Percentiles rank a stretch among this genome's conserved stretches.
Conservation (phyloP, 2,329 filamentous ascomycete genomes). For the Hirsutella thompsonii region DNA sequence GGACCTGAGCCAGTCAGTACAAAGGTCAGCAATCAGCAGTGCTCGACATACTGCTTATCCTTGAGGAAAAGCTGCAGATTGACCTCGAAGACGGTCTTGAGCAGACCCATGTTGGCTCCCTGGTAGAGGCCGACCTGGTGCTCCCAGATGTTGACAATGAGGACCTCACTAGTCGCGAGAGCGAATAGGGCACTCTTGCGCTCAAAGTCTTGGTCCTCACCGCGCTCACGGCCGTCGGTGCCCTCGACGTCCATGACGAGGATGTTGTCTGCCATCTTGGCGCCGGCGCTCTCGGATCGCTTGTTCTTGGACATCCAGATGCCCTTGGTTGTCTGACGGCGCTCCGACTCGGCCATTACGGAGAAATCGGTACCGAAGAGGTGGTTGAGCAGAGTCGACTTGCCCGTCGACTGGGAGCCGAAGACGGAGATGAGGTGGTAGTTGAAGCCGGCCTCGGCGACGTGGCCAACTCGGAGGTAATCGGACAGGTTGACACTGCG, state of each 20-base stretch:
- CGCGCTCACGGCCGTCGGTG: constrained; percentile 88
- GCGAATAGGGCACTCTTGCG: constrained; percentile 96
- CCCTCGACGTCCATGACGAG: constrained; percentile 99
- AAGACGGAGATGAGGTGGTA: constrained; percentile 99
- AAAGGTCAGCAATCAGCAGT: background rate
- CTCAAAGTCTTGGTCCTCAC: constrained; percentile 98
- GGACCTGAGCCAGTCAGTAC: constrained; percentile 39
- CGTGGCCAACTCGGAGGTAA: constrained; percentile 68
- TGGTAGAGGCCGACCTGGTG: constrained; percentile 97
- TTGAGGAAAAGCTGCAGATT: constrained; percentile 95
- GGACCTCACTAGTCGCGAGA: constrained; percentile 89
- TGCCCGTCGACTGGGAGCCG: constrained; percentile 95
- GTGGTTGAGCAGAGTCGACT: constrained; percentile 91
- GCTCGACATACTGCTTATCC: constrained; percentile 65
- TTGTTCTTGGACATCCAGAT: constrained; percentile 99
- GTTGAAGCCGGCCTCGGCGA: constrained; percentile 88
- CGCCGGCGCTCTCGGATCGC: constrained; percentile 34
- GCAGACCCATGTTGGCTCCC: constrained; percentile 93
- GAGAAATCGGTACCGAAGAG: constrained; percentile 94
- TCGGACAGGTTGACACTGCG: constrained; percentile 60
- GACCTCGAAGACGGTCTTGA: constrained; percentile 99
- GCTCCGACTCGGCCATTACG: constrained; percentile 91
- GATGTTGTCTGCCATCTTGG: constrained; percentile 88
- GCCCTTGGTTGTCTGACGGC: constrained; percentile 94
- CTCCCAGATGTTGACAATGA: constrained; percentile 99